phyloP scores from a whole-genome alignment of 257 asterid species.

The Perilla frutescens region DNA sequence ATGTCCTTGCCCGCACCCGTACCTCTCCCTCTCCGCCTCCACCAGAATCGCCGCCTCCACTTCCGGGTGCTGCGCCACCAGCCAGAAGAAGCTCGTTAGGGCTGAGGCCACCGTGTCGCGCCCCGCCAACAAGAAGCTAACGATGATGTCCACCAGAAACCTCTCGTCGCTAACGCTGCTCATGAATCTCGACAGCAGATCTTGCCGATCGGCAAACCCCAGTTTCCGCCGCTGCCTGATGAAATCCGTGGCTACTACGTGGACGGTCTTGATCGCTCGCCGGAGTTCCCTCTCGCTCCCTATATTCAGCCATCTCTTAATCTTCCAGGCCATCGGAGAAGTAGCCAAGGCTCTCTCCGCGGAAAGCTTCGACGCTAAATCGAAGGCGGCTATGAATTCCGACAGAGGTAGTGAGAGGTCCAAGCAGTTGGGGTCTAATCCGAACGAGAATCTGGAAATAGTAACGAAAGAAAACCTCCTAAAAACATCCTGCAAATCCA shows the following conservation, averaged over 20 bases:
- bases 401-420: conserved; percentile 43
- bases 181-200: conserved; percentile 64
- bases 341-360: conserved; percentile 51
- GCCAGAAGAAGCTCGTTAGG: conserved; percentile 53
- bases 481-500: conserved; percentile 54
- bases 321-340: conserved; percentile 49
- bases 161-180: conserved; percentile 33
- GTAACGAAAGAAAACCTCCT: conserved; percentile 46
- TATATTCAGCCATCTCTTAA: conserved; percentile 38
- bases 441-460: conserved; percentile 50
- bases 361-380: conserved; percentile 48
- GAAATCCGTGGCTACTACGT: conserved; percentile 43
- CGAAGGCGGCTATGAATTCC: conserved; percentile 48
- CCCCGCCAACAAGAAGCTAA: conserved; percentile 61
- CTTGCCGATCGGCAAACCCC: conserved; percentile 41
- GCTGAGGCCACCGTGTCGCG: conserved; percentile 65
- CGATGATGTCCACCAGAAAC: conserved; percentile 48
- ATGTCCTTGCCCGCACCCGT: conserved; percentile 37
- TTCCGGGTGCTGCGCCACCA: conserved; percentile 45
- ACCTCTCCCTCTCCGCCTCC: conserved; percentile 39
- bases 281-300: conserved; percentile 50
- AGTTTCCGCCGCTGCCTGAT: conserved; percentile 40
- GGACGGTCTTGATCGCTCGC: conserved; percentile 37
- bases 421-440: conserved; percentile 46
- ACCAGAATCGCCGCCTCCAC: conserved; percentile 44